Evolutionary conservation across 2,329 filamentous ascomycete species (phyloP), one percentile per base, ranked within the genome.

Genomic region (Diaporthe humulicola): DNA sequence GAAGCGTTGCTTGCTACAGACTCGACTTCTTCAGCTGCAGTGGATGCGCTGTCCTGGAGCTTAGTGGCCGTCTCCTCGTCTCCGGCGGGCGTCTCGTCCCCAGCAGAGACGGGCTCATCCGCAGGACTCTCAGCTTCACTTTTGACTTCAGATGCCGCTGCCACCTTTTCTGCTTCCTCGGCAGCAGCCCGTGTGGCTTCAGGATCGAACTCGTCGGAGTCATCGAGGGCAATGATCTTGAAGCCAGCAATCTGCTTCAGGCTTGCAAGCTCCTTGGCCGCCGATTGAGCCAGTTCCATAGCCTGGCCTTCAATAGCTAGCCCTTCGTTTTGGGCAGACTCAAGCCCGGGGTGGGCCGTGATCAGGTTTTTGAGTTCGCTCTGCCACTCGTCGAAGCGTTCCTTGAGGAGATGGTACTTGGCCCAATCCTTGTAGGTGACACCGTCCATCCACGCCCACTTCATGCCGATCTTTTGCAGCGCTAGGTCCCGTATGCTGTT

Each of bases 371-470:
- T 92, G 64, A 99, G 92, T 78, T 97, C 94, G 48, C 91, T 88
- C 73, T 94, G 93, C 95, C 96, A 98, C 79, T 95, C 91, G 64
- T 93, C 92, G 70, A 98, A 94, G 17, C 94, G 93, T 71, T 90
- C 91, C 86, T 94, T 97, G 74, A 99, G 88, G 75, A 94, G 91
- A 82, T 98, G 95, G 81, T 98, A 99, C 82, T 96, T 97, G 75
- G 93, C 91, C 97, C 97, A 99, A 83, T 99, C 95, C 83, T 97
- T 96, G 88, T 99, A 98, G 1, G 96, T 98, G 76, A 99, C 91
- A 42, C 95, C 95, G 74, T 98, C 95, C 86, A 95, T 97, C 93
- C 95, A 98, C 17, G 96, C 95, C 96, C 97, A 99, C 81, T 90
- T 91, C 92, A 97, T 96, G 73, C 96, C 96, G 71, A 98, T 95